phyloP scores from a whole-genome alignment of 345 rosid genomes.

The Hirschfeldia incana region DNA sequence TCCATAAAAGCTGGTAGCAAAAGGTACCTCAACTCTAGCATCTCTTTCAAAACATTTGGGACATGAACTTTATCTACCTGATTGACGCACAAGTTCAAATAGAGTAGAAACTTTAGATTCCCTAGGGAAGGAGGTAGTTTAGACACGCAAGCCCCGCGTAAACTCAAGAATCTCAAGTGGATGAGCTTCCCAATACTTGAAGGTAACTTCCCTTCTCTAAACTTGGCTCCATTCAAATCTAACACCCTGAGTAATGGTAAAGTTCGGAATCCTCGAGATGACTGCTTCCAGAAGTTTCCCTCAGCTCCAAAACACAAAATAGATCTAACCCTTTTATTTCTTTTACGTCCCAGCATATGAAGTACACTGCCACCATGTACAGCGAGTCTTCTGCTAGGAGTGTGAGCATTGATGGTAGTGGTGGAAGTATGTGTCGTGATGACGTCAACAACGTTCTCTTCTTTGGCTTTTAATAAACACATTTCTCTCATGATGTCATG shows the following conservation, averaged over 20 bases:
- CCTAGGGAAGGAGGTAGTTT: constrained; percentile 26
- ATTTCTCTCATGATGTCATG: constrained; percentile 40
- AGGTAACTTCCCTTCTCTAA: constrained; percentile 31
- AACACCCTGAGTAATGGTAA: constrained; percentile 36
- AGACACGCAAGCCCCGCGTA: neutral
- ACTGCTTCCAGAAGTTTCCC: neutral
- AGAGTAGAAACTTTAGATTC: constrained; percentile 20
- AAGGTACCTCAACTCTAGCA: constrained; percentile 26
- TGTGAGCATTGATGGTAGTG: constrained; percentile 16
- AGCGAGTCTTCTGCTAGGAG: constrained; percentile 13
- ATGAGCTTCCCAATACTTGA: constrained; percentile 43
- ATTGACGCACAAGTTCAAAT: constrained; percentile 22
- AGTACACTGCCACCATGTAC: neutral
- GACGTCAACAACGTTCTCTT: neutral
- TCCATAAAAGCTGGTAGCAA: neutral
- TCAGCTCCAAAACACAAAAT: neutral
- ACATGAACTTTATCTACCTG: constrained; percentile 19
- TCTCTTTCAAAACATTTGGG: constrained; percentile 19
- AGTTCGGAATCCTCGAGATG: neutral
- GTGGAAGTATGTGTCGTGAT: neutral
- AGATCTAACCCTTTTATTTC: neutral
- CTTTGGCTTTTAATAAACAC: constrained; percentile 29
- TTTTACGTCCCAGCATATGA: neutral
- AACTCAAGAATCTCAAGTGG: constrained; percentile 41
- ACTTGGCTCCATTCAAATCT: neutral